Conservation (phyloP, 2,329 filamentous ascomycete genomes). For the Daldinia eschscholtzii region DNA sequence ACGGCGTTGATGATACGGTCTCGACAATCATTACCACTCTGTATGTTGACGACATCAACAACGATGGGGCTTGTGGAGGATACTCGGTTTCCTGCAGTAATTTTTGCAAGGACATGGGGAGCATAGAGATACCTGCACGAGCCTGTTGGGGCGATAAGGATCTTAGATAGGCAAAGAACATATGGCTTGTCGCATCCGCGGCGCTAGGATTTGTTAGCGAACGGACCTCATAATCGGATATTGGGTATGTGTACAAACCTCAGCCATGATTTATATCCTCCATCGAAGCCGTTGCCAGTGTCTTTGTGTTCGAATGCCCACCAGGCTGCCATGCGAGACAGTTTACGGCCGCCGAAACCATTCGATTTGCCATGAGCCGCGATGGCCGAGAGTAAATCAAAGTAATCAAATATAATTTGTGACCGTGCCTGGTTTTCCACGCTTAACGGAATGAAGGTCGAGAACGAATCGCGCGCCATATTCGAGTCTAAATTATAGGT, state of each 20-base stretch:
- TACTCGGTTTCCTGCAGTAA: constrained; percentile 94
- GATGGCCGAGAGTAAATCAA: constrained; percentile 90
- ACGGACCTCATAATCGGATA: background rate
- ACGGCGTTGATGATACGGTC: constrained; percentile 92
- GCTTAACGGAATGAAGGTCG: constrained; percentile 94
- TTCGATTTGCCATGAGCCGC: constrained; percentile 95
- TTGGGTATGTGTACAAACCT: constrained; percentile 65
- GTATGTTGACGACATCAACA: constrained; percentile 84
- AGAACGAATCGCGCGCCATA: constrained; percentile 92
- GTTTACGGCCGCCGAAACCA: constrained; percentile 90
- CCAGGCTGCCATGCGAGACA: constrained; percentile 96
- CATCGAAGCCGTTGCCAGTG: constrained; percentile 90
- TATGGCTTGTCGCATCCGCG: constrained; percentile 93
- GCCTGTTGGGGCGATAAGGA: constrained; percentile 86
- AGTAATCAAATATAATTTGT: constrained; percentile 95
- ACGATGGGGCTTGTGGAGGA: constrained; percentile 80
- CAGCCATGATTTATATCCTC: constrained; percentile 90
- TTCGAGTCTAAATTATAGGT: constrained; percentile 77
- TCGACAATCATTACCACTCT: constrained; percentile 98
- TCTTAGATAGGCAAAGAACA: constrained; percentile 97
- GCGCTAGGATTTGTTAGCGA: constrained; percentile 67
- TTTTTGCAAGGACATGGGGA: constrained; percentile 92
- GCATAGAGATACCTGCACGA: constrained; percentile 81
- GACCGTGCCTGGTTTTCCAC: constrained; percentile 88
- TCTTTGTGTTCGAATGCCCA: constrained; percentile 97